Conservation (phyloP, 176 grass and related monocot genomes). For the Oryza brachyantha region DNA sequence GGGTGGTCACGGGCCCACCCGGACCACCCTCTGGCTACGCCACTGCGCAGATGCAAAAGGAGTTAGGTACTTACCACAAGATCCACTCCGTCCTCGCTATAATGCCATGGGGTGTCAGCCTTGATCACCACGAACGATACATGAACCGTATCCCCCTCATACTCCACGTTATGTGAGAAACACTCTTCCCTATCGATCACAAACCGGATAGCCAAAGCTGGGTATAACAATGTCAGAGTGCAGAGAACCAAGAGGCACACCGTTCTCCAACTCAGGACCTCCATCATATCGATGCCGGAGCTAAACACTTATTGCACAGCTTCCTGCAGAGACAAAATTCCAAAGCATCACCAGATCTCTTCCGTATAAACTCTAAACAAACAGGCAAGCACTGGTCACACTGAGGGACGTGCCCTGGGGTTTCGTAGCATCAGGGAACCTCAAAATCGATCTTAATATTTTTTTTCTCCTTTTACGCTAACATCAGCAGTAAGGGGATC, state of each 20-base stretch:
- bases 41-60: background rate
- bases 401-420: too few relatives aligned
- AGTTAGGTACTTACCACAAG: constrained; percentile 68
- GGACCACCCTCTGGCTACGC: too few relatives aligned
- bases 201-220: constrained; percentile 71
- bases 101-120: constrained; percentile 91
- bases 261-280: constrained; percentile 32
- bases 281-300: constrained; percentile 17
- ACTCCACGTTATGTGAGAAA: constrained; percentile 87
- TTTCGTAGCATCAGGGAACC: background rate
- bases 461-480: background rate
- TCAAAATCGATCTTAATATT: background rate
- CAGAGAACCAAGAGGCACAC: constrained; percentile 36
- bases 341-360: background rate
- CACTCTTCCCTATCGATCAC: constrained; percentile 97
- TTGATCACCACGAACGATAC: constrained; percentile 97
- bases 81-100: constrained; percentile 88
- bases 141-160: constrained; percentile 87
- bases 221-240: constrained; percentile 16
- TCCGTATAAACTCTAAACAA: too few relatives aligned
- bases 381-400: too few relatives aligned
- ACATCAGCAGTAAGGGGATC: background rate
- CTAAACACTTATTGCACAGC: background rate
- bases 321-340: constrained; percentile 28
- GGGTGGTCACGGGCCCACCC: too few relatives aligned